Conservation (phyloP, 2,329 filamentous ascomycete species). For the Passalora sequoiae region DNA sequence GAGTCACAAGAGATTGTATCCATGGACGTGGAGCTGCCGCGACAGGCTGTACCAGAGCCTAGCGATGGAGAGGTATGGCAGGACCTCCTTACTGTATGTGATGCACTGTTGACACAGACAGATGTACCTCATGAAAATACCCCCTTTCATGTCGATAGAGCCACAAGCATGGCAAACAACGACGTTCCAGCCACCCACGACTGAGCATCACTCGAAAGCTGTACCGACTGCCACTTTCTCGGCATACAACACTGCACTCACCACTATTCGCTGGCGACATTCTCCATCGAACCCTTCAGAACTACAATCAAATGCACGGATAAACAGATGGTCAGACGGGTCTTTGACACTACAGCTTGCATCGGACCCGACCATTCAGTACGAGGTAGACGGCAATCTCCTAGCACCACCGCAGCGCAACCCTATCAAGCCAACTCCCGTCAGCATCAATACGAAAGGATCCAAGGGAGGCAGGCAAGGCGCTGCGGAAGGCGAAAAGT, state of each 20-base stretch:
- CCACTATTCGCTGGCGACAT: constrained; percentile 64
- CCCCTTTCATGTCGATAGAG: constrained; percentile 65
- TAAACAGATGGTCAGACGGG: constrained; percentile 75
- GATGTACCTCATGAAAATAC: constrained; percentile 67
- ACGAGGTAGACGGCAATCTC: constrained; percentile 65
- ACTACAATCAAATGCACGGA: constrained; percentile 67
- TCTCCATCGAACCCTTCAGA: constrained; percentile 60
- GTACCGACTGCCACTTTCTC: constrained; percentile 48
- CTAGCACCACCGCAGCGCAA: constrained; percentile 58
- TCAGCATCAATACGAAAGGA: constrained; percentile 28
- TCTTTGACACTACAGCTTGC: constrained; percentile 71
- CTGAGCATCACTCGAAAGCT: constrained; percentile 50
- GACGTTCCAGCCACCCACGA: constrained; percentile 60
- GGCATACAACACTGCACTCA: constrained; percentile 59
- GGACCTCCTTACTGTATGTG: too few relatives aligned
- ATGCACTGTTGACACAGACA: too few relatives aligned
- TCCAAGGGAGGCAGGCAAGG: constrained; percentile 32
- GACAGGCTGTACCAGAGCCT: constrained; percentile 66
- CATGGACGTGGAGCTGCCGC: constrained; percentile 59
- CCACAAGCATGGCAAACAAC: constrained; percentile 62
- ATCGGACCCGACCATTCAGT: constrained; percentile 62
- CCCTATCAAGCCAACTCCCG: constrained; percentile 47
- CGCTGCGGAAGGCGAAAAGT: constrained; percentile 45
- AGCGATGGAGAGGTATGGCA: constrained; percentile 64
- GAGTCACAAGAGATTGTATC: constrained; percentile 47